Percentiles rank a stretch among this genome's conserved stretches.
Evolutionary conservation across 331 rosid genomes (phyloP).

Genomic region (Saraca asoca): DNA sequence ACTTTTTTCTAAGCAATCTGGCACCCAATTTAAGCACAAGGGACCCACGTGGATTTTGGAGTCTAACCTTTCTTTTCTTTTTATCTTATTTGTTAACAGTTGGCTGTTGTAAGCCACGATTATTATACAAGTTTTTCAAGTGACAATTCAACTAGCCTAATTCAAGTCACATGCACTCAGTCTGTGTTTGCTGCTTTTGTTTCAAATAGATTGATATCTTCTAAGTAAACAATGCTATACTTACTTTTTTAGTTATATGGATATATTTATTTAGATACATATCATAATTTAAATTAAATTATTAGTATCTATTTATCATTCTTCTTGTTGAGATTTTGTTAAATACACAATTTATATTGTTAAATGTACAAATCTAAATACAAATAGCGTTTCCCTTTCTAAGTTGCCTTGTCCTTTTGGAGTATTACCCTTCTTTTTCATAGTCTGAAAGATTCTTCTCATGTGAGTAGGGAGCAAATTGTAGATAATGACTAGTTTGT

Average conservation of each 20-base stretch:
- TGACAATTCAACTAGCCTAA: slow-evolving; percentile 39
- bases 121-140: slow-evolving; percentile 33
- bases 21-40: slow-evolving; percentile 45
- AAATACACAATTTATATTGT: too few species aligned
- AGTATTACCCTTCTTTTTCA: slow-evolving; percentile 17
- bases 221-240: too few species aligned
- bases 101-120: slow-evolving; percentile 46
- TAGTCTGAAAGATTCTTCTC: slow-evolving; percentile 47
- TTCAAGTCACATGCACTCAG: slow-evolving; percentile 55
- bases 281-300: too few species aligned
- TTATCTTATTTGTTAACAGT: slow-evolving; percentile 42
- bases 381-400: too few species aligned
- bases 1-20: slow-evolving; percentile 48
- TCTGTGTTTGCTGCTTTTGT: slow-evolving; percentile 22
- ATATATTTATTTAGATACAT: too few species aligned
- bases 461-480: slow-evolving; percentile 50
- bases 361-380: too few species aligned
- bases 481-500: slow-evolving; percentile 45
- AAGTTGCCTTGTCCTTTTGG: slow-evolving; percentile 4
- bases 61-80: slow-evolving; percentile 32
- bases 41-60: slow-evolving; percentile 63
- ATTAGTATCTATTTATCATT: too few species aligned
- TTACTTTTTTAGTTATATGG: too few species aligned
- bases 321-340: too few species aligned
- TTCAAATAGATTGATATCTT: not conserved